A percentile compares a stretch with the other conserved stretches of the same genome.
These are phyloP conservation scores for Triangularia verruculosa DNA, from an alignment of 2,329 filamentous ascomycete genomes.

Conservation along the genomic window DNA sequence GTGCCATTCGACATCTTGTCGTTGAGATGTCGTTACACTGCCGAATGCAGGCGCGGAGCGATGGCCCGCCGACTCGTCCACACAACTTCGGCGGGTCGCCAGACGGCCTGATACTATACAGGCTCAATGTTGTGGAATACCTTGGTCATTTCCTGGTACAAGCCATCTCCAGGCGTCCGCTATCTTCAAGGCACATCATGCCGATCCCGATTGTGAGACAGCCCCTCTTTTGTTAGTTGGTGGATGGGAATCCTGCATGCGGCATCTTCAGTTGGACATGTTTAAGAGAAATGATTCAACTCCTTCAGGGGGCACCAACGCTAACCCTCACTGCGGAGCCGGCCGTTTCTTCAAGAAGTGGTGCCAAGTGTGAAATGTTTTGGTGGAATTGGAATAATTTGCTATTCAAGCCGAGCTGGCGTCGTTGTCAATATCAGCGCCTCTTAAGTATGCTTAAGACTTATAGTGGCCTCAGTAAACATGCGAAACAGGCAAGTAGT, in stretches of 20 bases:
- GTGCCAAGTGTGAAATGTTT: conserved; percentile 13
- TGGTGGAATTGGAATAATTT: not conserved
- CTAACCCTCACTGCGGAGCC: conserved; percentile 1
- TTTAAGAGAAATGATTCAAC: conserved; percentile 13
- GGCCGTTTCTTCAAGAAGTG: conserved; percentile 10
- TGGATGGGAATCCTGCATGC: not conserved
- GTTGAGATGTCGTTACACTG: conserved; percentile 5
- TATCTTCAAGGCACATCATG: not conserved
- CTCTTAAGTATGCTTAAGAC: not conserved
- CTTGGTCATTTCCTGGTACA: conserved; percentile 2
- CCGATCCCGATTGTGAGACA: conserved; percentile 11
- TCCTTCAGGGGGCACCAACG: conserved; percentile 20
- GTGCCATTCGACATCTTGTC: not conserved
- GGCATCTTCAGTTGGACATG: not conserved
- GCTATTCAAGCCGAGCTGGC: not conserved
- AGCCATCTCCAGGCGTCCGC: not conserved
- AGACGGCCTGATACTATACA: conserved; percentile 11
- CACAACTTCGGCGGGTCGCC: not conserved
- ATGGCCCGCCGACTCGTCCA: not conserved
- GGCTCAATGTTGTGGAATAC: conserved; percentile 11
- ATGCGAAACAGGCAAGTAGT: not conserved
- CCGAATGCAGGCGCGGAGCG: conserved; percentile 16
- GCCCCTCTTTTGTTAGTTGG: conserved; percentile 2
- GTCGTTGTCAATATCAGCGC: not conserved
- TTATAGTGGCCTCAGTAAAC: not conserved